Evolutionary conservation across 2,329 filamentous ascomycete species (phyloP).

Genomic region (Colletotrichum horii): DNA sequence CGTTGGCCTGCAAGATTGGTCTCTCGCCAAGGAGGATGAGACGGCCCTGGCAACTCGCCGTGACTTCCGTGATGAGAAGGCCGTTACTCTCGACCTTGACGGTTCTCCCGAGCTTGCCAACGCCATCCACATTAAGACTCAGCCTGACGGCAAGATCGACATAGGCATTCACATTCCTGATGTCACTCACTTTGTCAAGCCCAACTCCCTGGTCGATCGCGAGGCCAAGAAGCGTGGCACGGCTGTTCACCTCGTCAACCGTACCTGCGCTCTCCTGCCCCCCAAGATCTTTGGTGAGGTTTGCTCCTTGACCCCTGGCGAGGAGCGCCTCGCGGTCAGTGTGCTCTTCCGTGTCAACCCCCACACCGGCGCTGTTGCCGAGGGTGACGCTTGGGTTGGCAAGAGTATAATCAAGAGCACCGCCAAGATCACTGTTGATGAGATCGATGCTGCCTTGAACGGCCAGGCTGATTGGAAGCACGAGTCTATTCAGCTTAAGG

Average conservation of each 20-base stretch:
- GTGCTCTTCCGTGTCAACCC: conserved; percentile 92
- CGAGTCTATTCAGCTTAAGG: conserved; percentile 70
- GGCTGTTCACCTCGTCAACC: conserved; percentile 92
- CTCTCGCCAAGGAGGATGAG: conserved; percentile 82
- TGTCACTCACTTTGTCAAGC: conserved; percentile 95
- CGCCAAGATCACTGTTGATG: conserved; percentile 82
- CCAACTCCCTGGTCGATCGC: conserved; percentile 91
- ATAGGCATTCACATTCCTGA: conserved; percentile 96
- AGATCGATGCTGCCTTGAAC: conserved; percentile 83
- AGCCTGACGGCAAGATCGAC: conserved; percentile 85
- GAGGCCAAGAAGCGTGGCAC: conserved; percentile 98
- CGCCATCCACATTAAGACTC: conserved; percentile 88
- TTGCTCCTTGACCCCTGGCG: conserved; percentile 84
- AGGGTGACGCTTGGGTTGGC: conserved; percentile 92
- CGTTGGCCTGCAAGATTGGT: conserved; percentile 92
- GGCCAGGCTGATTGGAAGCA: conserved; percentile 68
- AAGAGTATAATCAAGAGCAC: conserved; percentile 92
- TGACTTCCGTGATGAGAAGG: conserved; percentile 87
- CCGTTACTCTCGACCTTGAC: conserved; percentile 91
- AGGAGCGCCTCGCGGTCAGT: conserved; percentile 90
- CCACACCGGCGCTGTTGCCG: conserved; percentile 76
- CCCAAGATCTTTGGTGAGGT: conserved; percentile 84
- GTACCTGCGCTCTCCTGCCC: conserved; percentile 86
- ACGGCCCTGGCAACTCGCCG: conserved; percentile 74
- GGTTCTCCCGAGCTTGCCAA: conserved; percentile 89